A percentile compares a stretch with the other conserved stretches of the same genome.
phyloP scores from a whole-genome alignment of 495 filamentous ascomycete genomes.

The Halenospora varia region DNA sequence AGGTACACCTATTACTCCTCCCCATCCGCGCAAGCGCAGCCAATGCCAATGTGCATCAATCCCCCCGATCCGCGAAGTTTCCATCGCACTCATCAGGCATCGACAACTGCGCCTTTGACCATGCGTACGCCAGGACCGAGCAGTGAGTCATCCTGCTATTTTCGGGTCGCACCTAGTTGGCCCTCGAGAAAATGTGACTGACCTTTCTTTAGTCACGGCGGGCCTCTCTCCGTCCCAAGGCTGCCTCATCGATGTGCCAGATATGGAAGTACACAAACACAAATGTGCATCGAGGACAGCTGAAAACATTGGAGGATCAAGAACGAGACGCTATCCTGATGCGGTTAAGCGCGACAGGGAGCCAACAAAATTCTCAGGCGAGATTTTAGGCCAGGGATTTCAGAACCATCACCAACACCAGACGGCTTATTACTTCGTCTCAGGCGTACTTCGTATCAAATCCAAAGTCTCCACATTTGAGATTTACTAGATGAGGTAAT shows the following conservation, averaged over 20 bases:
- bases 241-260: neutral
- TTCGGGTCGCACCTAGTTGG: neutral
- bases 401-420: neutral
- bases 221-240: neutral
- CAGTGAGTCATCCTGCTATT: constrained; percentile 3
- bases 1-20: neutral
- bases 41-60: neutral
- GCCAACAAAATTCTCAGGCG: neutral
- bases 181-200: constrained; percentile 4
- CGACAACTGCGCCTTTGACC: neutral
- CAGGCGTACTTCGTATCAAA: neutral
- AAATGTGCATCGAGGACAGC: neutral
- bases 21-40: neutral
- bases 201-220: neutral
- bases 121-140: constrained; percentile 1
- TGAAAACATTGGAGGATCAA: neutral
- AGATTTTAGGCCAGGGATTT: constrained; percentile 2
- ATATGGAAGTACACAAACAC: neutral
- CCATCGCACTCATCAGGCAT: constrained; percentile 2
- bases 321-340: neutral
- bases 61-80: neutral
- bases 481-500: neutral
- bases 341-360: constrained; percentile 3
- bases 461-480: neutral
- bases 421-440: neutral